Percentiles rank a stretch among this genome's conserved stretches.
These are phyloP conservation scores for Scortechinia acanthostroma DNA, from an alignment of 2,329 filamentous ascomycete genomes.

Conservation along the genomic window DNA sequence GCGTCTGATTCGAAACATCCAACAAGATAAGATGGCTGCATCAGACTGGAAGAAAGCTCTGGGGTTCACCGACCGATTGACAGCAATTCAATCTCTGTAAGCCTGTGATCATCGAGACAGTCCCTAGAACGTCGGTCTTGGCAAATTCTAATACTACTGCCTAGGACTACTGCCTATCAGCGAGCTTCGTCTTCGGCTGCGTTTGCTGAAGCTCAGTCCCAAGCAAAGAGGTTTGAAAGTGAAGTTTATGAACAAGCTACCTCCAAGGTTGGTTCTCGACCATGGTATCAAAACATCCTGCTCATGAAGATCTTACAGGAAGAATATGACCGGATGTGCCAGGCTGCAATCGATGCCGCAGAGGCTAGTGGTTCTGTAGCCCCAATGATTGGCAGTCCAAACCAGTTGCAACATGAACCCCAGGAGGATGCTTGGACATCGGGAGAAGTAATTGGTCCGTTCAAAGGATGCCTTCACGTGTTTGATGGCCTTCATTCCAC, in stretches of 20 bases:
- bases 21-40: not conserved
- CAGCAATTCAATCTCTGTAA: not conserved
- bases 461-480: not conserved
- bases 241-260: not conserved
- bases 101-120: not conserved
- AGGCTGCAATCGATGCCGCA: not conserved
- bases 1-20: too few relatives aligned
- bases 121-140: too few relatives aligned
- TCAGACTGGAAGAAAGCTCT: not conserved
- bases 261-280: not conserved
- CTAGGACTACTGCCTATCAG: not conserved
- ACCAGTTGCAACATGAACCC: not conserved
- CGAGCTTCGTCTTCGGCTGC: not conserved
- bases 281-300: not conserved
- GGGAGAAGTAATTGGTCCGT: not conserved
- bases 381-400: not conserved
- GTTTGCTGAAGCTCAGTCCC: not conserved
- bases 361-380: not conserved
- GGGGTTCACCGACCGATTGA: conserved; percentile 1
- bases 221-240: not conserved
- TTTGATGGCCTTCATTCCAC: conserved; percentile 2
- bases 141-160: not conserved
- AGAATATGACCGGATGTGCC: conserved; percentile 1
- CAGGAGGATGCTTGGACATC: not conserved
- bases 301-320: not conserved